Evolutionary conservation across 495 filamentous ascomycete genomes (phyloP), one percentile per base, ranked within the genome.

Genomic region (Aspergillus ostianus): DNA sequence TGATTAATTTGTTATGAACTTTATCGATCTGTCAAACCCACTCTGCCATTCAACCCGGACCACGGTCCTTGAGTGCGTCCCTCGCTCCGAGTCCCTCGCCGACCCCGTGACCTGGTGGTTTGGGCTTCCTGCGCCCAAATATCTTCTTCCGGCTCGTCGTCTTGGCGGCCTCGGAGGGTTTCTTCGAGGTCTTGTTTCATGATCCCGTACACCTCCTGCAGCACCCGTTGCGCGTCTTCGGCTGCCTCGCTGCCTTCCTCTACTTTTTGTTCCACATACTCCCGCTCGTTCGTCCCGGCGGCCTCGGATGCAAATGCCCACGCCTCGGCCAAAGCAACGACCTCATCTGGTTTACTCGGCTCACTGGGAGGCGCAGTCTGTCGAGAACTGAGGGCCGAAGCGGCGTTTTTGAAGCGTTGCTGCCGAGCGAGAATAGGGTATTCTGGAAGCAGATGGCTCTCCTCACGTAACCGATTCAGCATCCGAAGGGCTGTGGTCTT

Each of bases 361-460:
- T 72, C 69, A 17, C 57, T 19, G 29, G 54, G 44, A 21, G 64
- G 64, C 0, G 58, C 19, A 50, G 53, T 53, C 52, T 56, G 58
- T 23, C 76, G 68, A 7, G 68, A 62, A 21, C 58, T 67, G 4
- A 78, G 64, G 6, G 70, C 67, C 12, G 71, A 68, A 4, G 73
- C 66, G n/a, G 71, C 69, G 44, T 76, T 70, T 58, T 77, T 77
- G 67, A 78, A 77, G n/a, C 73, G 74, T 10, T 73, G 64, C 55
- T 80, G 78, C 15, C 67, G 71, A 18, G 75, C 71, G 1, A 80
- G 75, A 48, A 84, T 67, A 1, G 87, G 85, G 56, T 88, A 84
- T 45, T 81, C 77, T 0, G 83, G 85, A 2, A 90, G 79, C 5
- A 91, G 77, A 56, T 90, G 86, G 63, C 86, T 89, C 61, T 91